phyloP scores from a whole-genome alignment of 768 basidiomycete species.

The Phylloporus scabripes region DNA sequence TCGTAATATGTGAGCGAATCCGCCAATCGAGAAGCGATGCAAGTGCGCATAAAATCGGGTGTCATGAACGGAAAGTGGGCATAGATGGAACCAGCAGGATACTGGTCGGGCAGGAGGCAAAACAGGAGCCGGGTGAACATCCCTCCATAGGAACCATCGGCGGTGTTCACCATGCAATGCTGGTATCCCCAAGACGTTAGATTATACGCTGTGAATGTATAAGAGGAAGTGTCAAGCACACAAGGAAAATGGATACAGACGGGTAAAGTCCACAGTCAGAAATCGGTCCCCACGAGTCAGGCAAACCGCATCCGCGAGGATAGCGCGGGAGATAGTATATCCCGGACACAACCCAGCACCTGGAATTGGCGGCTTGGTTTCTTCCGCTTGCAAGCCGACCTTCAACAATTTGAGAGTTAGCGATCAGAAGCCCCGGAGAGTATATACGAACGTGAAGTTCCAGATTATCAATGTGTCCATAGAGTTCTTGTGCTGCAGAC shows the following conservation, averaged over 20 bases:
- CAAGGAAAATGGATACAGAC: slow-evolving; percentile 36
- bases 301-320: slow-evolving; percentile 72
- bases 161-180: slow-evolving; percentile 57
- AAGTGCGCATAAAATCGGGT: slow-evolving; percentile 41
- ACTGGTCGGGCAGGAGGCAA: slow-evolving; percentile 64
- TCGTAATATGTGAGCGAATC: slow-evolving; percentile 43
- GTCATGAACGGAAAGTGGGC: slow-evolving; percentile 80
- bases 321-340: slow-evolving; percentile 81
- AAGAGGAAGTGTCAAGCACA: neutral
- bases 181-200: slow-evolving; percentile 76
- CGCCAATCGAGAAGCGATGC: slow-evolving; percentile 34
- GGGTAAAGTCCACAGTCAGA: slow-evolving; percentile 71
- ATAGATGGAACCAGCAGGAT: slow-evolving; percentile 58
- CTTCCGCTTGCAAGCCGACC: slow-evolving; percentile 69
- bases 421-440: neutral
- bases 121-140: slow-evolving; percentile 70
- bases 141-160: slow-evolving; percentile 72
- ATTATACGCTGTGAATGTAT: slow-evolving; percentile 51
- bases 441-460: slow-evolving; percentile 61
- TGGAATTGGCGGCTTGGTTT: slow-evolving; percentile 55
- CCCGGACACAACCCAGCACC: slow-evolving; percentile 80
- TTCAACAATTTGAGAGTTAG: slow-evolving; percentile 16
- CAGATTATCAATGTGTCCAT: slow-evolving; percentile 69
- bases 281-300: slow-evolving; percentile 77
- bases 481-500: slow-evolving; percentile 60